Conservation (phyloP, 75 land plant species). For the Picea sitchensis region DNA sequence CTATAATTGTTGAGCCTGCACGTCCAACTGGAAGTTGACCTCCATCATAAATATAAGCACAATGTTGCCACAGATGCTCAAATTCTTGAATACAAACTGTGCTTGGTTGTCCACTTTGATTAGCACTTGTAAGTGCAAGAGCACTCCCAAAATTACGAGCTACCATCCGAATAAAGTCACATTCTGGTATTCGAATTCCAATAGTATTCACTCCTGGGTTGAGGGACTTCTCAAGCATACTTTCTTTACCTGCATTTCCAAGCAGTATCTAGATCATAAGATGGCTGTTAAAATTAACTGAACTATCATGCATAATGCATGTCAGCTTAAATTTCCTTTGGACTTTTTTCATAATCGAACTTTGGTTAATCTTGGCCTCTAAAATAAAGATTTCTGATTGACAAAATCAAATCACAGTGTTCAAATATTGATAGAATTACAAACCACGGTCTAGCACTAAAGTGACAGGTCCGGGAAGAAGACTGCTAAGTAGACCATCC, state of each 20-base stretch:
- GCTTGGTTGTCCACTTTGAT: constrained; percentile 77
- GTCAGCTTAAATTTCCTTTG: neutral
- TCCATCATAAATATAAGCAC: constrained; percentile 81
- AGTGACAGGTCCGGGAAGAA: constrained; percentile 98
- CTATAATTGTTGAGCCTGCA: constrained; percentile 92
- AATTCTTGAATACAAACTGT: constrained; percentile 82
- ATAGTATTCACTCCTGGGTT: constrained; percentile 92
- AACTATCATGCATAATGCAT: neutral
- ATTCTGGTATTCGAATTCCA: constrained; percentile 91
- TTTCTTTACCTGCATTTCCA: constrained; percentile 60
- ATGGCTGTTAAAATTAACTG: neutral
- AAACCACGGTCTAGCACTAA: constrained; percentile 72
- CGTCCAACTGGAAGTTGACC: constrained; percentile 85
- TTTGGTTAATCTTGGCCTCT: neutral
- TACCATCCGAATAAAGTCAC: constrained; percentile 56
- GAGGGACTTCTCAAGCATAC: constrained; percentile 69
- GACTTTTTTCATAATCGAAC: neutral
- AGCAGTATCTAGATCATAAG: constrained; percentile 7
- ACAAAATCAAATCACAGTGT: neutral
- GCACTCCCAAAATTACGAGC: constrained; percentile 83
- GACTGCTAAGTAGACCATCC: constrained; percentile 55
- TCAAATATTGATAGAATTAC: neutral
- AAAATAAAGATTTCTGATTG: neutral
- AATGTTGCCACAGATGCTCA: constrained; percentile 74
- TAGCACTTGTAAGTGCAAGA: constrained; percentile 96